Evolutionary conservation across 805 yeast genomes (phyloP).

Genomic region (Metschnikowia arizonensis): DNA sequence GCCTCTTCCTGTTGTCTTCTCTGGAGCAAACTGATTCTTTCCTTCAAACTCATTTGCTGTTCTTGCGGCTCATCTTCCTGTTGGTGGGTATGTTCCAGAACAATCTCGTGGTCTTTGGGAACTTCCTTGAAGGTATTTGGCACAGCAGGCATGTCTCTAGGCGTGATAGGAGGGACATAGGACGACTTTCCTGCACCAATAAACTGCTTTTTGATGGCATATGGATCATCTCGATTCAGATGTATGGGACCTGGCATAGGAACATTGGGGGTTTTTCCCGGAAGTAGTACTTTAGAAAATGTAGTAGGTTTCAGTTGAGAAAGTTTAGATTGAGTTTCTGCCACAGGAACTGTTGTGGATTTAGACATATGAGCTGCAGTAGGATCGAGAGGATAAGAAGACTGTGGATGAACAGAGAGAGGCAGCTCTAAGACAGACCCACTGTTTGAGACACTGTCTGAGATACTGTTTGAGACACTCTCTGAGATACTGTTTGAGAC

Average conservation of each 20-base stretch:
- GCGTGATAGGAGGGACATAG: slow-evolving; percentile 49
- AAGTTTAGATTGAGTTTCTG: not conserved
- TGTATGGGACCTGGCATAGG: slow-evolving; percentile 23
- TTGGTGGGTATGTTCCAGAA: slow-evolving; percentile 10
- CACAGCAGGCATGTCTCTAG: slow-evolving; percentile 36
- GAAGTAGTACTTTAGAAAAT: slow-evolving; percentile 2
- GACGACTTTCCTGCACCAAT: slow-evolving; percentile 56
- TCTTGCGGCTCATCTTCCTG: slow-evolving; percentile 41
- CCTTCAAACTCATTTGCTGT: slow-evolving; percentile 80
- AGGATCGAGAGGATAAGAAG: not conserved
- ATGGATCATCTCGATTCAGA: slow-evolving; percentile 41
- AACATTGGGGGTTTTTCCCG: slow-evolving; percentile 5
- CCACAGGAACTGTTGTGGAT: not conserved
- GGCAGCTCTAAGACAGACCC: too few species aligned
- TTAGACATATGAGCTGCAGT: not conserved
- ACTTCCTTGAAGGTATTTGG: slow-evolving; percentile 28
- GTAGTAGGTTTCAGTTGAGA: not conserved
- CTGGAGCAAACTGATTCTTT: slow-evolving; percentile 80
- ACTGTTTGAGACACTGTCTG: too few species aligned
- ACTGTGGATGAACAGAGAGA: too few species aligned
- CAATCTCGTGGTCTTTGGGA: slow-evolving; percentile 17
- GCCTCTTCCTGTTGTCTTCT: slow-evolving; percentile 78
- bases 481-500: too few species aligned
- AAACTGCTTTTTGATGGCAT: slow-evolving; percentile 50
- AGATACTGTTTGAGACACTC: too few species aligned